A percentile compares a stretch with the other conserved stretches of the same genome.
These are phyloP conservation scores for Talaromyces verruculosus DNA, from an alignment of 2,329 filamentous ascomycete genomes.

Conservation along the genomic window DNA sequence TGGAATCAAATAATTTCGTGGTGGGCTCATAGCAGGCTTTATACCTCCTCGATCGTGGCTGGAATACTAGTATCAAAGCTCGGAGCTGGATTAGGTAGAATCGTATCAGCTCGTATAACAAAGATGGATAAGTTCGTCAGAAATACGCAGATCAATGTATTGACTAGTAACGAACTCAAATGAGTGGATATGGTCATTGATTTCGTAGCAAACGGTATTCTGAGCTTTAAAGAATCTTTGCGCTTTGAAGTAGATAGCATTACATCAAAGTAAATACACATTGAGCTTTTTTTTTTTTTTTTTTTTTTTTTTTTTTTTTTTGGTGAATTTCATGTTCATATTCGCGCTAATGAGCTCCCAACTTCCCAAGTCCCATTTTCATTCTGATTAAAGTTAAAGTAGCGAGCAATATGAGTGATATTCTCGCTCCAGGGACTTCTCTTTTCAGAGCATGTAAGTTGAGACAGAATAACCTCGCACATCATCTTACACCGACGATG, in stretches of 20 bases:
- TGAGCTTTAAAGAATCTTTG: neutral
- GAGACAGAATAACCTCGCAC: conserved; percentile 5
- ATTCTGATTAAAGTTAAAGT: conserved; percentile 5
- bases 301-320: too few species aligned
- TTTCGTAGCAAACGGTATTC: neutral
- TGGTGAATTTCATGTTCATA: neutral
- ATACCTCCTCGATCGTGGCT: neutral
- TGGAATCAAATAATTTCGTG: neutral
- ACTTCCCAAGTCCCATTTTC: conserved; percentile 5
- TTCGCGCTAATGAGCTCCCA: neutral
- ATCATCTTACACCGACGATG: conserved; percentile 3
- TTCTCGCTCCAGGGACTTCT: neutral
- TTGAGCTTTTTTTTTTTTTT: neutral
- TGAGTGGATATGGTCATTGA: neutral
- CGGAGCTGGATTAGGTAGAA: neutral
- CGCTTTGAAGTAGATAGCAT: neutral
- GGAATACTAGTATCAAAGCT: neutral
- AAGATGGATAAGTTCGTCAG: neutral
- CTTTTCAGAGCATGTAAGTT: neutral
- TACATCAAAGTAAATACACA: neutral
- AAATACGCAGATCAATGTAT: neutral
- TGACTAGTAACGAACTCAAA: neutral
- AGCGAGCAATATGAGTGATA: neutral
- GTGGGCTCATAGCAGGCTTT: neutral
- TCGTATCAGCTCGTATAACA: neutral